Evolutionary conservation across 768 basidiomycete species (phyloP).

Genomic region (Lactifluus volemus): DNA sequence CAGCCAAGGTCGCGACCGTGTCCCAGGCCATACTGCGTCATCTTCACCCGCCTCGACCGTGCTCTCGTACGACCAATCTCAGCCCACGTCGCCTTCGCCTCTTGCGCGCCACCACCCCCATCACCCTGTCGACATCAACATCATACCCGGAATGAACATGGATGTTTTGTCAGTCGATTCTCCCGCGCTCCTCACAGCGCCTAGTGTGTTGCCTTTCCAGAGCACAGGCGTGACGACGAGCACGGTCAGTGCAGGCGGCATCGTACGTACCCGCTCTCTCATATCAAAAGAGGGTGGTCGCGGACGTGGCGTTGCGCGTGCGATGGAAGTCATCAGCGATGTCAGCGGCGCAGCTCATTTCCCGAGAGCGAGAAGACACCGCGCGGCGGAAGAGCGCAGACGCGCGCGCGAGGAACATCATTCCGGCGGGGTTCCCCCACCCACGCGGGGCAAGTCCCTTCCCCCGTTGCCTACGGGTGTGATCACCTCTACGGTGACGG

Average conservation of each 20-base stretch:
- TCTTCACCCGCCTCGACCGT: constrained; percentile 3
- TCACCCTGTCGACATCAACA: background rate
- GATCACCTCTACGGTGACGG: constrained; percentile 10
- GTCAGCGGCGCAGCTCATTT: background rate
- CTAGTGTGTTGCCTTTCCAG: constrained; percentile 15
- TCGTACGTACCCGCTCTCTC: constrained; percentile 19
- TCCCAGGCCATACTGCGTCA: background rate
- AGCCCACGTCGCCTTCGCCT: background rate
- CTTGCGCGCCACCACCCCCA: background rate
- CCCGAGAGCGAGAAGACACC: background rate
- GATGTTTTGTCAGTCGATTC: constrained; percentile 10
- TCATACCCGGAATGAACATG: background rate
- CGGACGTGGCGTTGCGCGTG: constrained; percentile 16
- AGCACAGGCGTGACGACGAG: constrained; percentile 19
- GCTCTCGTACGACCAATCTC: background rate
- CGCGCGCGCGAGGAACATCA: background rate
- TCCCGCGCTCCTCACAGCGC: constrained; percentile 17
- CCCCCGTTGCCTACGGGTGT: background rate
- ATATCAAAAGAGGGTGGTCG: constrained; percentile 9
- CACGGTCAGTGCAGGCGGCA: constrained; percentile 16
- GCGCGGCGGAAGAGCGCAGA: background rate
- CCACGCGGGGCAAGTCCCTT: background rate
- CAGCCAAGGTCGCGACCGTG: background rate
- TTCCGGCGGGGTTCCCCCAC: too few species aligned
- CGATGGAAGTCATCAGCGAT: constrained; percentile 12